A percentile compares a stretch with the other conserved stretches of the same genome.
Conservation (phyloP, 202 grass and related monocot species). For the Dendrocalamus latiflorus region DNA sequence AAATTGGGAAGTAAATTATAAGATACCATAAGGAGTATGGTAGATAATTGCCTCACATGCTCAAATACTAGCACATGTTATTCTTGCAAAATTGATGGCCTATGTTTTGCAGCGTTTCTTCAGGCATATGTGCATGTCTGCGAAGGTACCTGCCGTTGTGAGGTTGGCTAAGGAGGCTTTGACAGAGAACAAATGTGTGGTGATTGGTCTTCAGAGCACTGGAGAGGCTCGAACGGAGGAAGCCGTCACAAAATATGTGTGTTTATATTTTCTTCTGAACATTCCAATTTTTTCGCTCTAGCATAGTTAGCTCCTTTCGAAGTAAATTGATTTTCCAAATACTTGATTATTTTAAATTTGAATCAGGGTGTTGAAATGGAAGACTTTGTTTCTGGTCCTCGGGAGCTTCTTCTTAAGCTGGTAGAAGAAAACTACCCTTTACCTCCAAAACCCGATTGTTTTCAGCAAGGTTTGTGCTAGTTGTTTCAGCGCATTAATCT, state of each 20-base stretch:
- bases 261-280: constrained; percentile 31
- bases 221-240: constrained; percentile 98
- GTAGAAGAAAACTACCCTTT: constrained; percentile 96
- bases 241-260: constrained; percentile 94
- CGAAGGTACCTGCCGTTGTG: constrained; percentile 85
- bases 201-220: constrained; percentile 98
- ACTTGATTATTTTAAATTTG: constrained; percentile 34
- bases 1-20: constrained; percentile 9
- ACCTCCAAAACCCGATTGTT: constrained; percentile 69
- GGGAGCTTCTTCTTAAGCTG: constrained; percentile 91
- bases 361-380: constrained; percentile 94
- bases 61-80: constrained; percentile 1
- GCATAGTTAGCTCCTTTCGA: background rate
- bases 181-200: constrained; percentile 85
- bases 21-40: background rate
- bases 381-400: constrained; percentile 95
- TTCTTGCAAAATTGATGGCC: constrained; percentile 24
- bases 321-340: constrained; percentile 16
- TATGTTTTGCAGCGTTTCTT: constrained; percentile 83
- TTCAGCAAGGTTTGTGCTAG: constrained; percentile 52
- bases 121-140: constrained; percentile 98
- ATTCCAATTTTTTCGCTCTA: background rate
- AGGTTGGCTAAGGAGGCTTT: constrained; percentile 78
- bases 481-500: constrained; percentile 26
- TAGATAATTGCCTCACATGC: constrained; percentile 13